Conservation (phyloP, 2,329 filamentous ascomycete genomes). For the Cryphonectria japonica region DNA sequence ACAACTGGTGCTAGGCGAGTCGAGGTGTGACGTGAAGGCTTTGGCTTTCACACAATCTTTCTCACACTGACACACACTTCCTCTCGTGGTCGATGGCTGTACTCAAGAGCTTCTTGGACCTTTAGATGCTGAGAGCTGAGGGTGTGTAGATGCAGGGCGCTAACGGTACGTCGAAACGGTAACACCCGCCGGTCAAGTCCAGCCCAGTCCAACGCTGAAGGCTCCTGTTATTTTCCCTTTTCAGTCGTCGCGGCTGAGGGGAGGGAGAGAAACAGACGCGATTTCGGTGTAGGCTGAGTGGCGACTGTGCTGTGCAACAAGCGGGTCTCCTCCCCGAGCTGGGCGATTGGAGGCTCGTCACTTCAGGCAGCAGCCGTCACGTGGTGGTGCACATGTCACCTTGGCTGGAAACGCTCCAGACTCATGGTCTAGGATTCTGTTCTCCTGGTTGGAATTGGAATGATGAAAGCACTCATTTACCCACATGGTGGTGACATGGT, state of each 20-base stretch:
- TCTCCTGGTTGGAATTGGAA: not conserved
- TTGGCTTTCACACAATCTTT: too few species aligned
- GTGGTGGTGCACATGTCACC: conserved; percentile 15
- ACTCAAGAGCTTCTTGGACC: not conserved
- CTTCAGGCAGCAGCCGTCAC: conserved; percentile 29
- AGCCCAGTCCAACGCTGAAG: not conserved
- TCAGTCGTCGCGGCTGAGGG: not conserved
- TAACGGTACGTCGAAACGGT: not conserved
- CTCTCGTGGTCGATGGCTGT: not conserved
- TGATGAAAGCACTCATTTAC: not conserved
- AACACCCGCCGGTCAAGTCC: not conserved
- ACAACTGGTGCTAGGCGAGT: not conserved
- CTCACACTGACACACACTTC: too few species aligned
- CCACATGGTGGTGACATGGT: not conserved
- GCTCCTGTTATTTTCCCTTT: not conserved
- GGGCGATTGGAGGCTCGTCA: not conserved
- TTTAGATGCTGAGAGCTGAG: not conserved
- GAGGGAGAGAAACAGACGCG: not conserved
- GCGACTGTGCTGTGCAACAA: not conserved
- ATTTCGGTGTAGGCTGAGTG: not conserved
- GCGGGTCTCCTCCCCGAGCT: not conserved
- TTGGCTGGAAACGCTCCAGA: not conserved
- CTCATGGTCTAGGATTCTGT: not conserved
- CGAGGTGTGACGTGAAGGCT: not conserved
- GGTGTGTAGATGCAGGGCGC: not conserved